Evolutionary conservation across 2,329 filamentous ascomycete genomes (phyloP), one percentile per base, ranked within the genome.

Genomic region (Paraconiothyrium brasiliense): DNA sequence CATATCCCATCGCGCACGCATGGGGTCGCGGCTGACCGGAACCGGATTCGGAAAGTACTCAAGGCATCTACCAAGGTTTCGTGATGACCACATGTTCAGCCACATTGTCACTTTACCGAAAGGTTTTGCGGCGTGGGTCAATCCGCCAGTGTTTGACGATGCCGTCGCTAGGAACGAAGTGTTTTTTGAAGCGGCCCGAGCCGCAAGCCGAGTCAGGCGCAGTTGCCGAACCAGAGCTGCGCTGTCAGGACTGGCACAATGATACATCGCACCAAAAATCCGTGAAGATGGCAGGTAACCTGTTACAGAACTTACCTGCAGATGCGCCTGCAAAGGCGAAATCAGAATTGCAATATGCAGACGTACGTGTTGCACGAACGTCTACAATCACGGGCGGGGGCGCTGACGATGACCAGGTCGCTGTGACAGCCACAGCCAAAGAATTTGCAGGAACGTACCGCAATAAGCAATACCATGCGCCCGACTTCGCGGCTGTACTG

Each of bases 371-470:
- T n/a, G 37, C 41, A 44, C n/a, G 4, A 20, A 44, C 1, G 9
- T 8, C 41, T 43, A n/a, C 8, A 22, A 20, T 20, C 41, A 44
- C 10, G 20, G 10, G 8, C 16, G 6, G 22, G 3, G 5, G 20
- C 20, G 7, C 41, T 44, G 20, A 44, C 41, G 5, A 22, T n/a
- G 5, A 9, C 13, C 47, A 76, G 74, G 71, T 77, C 58, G 75
- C 74, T 48, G 70, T 76, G 4, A 77, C 75, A 35, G 72, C 73
- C 47, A 76, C 74, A 16, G 72, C 74, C 20, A 67, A 69, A 9
- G 81, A 85, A 60, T 85, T 84, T 58, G 78, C 80, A n/a, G 84
- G 83, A 14, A 76, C 83, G 58, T 85, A 85, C 61, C 80, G 84
- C 7, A 78, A 77, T 61, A 85, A 85, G 61, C 77, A 83, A 60